phyloP scores from a whole-genome alignment of 345 rosid genomes.

The Citrus medica region DNA sequence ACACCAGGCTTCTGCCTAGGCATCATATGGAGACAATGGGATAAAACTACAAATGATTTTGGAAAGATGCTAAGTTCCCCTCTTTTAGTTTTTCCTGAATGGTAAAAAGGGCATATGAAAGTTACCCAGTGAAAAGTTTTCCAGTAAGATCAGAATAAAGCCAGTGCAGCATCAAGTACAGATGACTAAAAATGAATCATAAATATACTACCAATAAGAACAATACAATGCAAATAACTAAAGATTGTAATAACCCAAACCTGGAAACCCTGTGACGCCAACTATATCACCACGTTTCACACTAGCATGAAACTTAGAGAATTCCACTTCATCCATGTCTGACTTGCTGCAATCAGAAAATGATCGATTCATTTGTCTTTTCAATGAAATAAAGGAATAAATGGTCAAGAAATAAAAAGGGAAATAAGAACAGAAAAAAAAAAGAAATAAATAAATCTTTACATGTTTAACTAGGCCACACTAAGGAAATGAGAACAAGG shows the following conservation, averaged over 20 bases:
- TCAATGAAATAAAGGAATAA: not conserved
- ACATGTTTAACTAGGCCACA: not conserved
- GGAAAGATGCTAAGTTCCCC: conserved; percentile 96
- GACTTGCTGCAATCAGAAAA: conserved; percentile 59
- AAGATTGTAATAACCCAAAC: conserved; percentile 31
- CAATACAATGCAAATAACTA: not conserved
- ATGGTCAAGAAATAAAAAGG: not conserved
- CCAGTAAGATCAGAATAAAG: not conserved
- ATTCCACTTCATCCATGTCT: conserved; percentile 68
- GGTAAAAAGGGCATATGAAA: not conserved
- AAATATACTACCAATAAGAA: not conserved
- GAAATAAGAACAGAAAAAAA: not conserved
- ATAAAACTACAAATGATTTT: conserved; percentile 48
- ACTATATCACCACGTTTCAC: conserved; percentile 95
- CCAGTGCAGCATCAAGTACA: not conserved
- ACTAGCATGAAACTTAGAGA: conserved; percentile 57
- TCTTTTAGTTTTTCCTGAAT: conserved; percentile 79
- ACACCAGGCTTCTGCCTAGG: conserved; percentile 65
- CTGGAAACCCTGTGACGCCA: conserved; percentile 94
- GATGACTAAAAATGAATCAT: not conserved
- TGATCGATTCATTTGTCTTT: not conserved
- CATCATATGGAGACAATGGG: conserved; percentile 98
- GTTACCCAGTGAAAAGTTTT: not conserved
- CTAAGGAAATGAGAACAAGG: not conserved
- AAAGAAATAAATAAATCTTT: not conserved